These are phyloP conservation scores for Psilocybe cubensis DNA, from an alignment of 768 basidiomycete species.

Conservation along the genomic window DNA sequence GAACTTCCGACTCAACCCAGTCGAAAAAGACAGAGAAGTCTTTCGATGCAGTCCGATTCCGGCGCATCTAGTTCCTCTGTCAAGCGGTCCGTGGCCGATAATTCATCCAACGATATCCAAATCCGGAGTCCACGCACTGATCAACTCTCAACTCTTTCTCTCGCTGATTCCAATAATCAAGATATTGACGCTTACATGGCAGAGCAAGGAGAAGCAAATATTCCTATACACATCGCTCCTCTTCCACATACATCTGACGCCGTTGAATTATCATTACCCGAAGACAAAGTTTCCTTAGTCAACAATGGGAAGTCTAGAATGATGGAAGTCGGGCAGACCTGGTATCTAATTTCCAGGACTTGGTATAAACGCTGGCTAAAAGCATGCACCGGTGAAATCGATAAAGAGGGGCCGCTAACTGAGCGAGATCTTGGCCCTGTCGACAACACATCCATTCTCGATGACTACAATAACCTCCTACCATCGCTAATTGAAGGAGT, in stretches of 20 bases:
- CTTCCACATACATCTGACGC: slow-evolving; percentile 16
- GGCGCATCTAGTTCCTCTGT: slow-evolving; percentile 70
- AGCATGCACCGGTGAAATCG: slow-evolving; percentile 68
- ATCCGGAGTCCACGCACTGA: slow-evolving; percentile 42
- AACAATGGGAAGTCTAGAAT: slow-evolving; percentile 44
- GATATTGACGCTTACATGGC: slow-evolving; percentile 77
- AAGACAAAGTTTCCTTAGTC: slow-evolving; percentile 56
- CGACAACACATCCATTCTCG: slow-evolving; percentile 71
- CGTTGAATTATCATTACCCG: slow-evolving; percentile 23
- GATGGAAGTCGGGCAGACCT: slow-evolving; percentile 71
- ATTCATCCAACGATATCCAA: slow-evolving; percentile 46
- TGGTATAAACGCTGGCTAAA: slow-evolving; percentile 83
- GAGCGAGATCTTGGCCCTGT: slow-evolving; percentile 74
- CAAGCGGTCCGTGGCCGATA: slow-evolving; percentile 82
- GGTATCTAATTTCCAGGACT: slow-evolving; percentile 71
- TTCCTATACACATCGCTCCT: slow-evolving; percentile 31
- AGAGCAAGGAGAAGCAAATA: slow-evolving; percentile 51
- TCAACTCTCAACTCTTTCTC: slow-evolving; percentile 45
- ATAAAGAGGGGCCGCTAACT: slow-evolving; percentile 66
- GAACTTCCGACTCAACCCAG: slow-evolving; percentile 42
- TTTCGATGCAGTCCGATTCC: slow-evolving; percentile 78
- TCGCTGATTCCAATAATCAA: slow-evolving; percentile 39
- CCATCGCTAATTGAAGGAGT: slow-evolving; percentile 56
- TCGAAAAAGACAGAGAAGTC: slow-evolving; percentile 76
- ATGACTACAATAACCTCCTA: slow-evolving; percentile 52